A percentile compares a stretch with the other conserved stretches of the same genome.
phyloP scores from a whole-genome alignment of 2,329 filamentous ascomycete genomes.

The Monilinia polystroma region DNA sequence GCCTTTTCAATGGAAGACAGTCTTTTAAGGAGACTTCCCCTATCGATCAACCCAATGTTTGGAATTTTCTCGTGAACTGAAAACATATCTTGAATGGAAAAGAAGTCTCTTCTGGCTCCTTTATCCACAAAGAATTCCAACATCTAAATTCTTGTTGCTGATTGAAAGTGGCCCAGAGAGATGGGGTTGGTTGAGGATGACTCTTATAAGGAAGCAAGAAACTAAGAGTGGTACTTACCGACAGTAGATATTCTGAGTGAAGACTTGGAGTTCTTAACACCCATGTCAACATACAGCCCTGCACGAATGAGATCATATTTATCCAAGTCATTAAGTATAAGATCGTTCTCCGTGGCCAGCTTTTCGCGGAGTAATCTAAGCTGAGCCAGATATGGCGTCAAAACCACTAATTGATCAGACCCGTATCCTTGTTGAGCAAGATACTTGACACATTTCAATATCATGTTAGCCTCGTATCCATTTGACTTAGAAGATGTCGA shows the following conservation, averaged over 20 bases:
- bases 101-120: not conserved
- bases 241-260: constrained; percentile 66
- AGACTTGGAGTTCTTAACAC: constrained; percentile 52
- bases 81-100: not conserved
- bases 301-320: constrained; percentile 60
- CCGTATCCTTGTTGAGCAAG: constrained; percentile 70
- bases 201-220: not conserved
- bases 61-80: not conserved
- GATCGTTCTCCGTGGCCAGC: constrained; percentile 58
- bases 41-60: not conserved
- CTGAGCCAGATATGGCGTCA: constrained; percentile 73
- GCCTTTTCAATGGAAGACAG: no score
- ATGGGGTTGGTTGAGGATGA: not conserved
- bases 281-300: constrained; percentile 53
- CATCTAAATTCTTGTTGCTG: not conserved
- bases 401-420: constrained; percentile 62
- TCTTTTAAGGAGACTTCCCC: no score
- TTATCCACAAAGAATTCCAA: not conserved
- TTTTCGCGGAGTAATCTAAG: constrained; percentile 55
- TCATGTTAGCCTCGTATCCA: constrained; percentile 63
- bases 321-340: constrained; percentile 67
- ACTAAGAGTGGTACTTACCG: constrained; percentile 47
- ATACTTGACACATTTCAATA: constrained; percentile 63
- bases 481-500: constrained; percentile 59
- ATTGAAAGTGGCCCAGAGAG: not conserved